Percentiles rank a stretch among this genome's conserved stretches.
Conservation (phyloP, 306 rosid genomes). For the Trifolium pratense region DNA sequence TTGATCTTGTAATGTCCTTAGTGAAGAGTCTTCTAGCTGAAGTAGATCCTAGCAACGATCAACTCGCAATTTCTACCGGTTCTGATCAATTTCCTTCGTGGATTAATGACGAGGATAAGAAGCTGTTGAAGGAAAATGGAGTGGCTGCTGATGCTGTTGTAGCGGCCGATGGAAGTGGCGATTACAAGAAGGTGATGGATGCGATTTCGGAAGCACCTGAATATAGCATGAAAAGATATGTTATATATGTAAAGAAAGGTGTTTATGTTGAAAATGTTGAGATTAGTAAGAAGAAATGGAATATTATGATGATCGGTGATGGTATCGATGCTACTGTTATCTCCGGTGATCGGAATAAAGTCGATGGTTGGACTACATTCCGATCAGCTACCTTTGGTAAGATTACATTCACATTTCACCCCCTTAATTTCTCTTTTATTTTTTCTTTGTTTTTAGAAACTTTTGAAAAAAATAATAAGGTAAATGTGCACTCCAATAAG, state of each 20-base stretch:
- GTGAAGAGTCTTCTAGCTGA: slow-evolving; percentile 56
- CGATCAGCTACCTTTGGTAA: slow-evolving; percentile 88
- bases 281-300: slow-evolving; percentile 94
- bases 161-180: slow-evolving; percentile 77
- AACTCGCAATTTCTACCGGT: background rate
- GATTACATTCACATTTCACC: background rate
- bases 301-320: slow-evolving; percentile 82
- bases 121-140: slow-evolving; percentile 53
- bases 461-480: background rate
- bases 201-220: slow-evolving; percentile 84
- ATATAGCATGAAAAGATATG: slow-evolving; percentile 67
- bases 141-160: slow-evolving; percentile 59
- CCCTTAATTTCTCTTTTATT: background rate
- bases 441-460: background rate
- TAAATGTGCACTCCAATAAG: background rate
- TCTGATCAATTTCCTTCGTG: slow-evolving; percentile 57
- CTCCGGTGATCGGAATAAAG: slow-evolving; percentile 58
- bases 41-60: slow-evolving; percentile 44
- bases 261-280: slow-evolving; percentile 72
- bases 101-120: slow-evolving; percentile 56
- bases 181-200: slow-evolving; percentile 61
- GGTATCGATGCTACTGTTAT: slow-evolving; percentile 75
- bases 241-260: slow-evolving; percentile 73
- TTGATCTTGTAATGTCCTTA: slow-evolving; percentile 56
- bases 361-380: slow-evolving; percentile 89